Conservation (phyloP, 495 filamentous ascomycete species). For the Penicillium nucicola region DNA sequence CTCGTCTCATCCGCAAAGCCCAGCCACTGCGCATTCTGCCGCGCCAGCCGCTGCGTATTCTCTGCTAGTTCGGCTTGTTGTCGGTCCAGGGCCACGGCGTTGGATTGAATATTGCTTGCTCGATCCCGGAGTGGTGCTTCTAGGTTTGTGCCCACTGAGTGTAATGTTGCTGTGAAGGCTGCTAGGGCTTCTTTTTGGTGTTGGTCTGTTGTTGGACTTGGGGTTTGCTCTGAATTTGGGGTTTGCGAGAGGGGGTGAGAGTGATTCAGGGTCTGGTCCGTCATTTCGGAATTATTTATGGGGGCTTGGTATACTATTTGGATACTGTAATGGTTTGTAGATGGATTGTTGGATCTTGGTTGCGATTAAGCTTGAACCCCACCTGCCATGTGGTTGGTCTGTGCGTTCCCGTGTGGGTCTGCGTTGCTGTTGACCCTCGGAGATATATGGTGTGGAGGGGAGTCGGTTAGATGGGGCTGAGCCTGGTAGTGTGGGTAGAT, state of each 20-base stretch:
- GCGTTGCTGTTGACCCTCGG: too few relatives aligned
- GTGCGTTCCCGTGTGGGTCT: too few relatives aligned
- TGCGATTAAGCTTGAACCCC: too few relatives aligned
- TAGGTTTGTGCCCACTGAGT: constrained; percentile 64
- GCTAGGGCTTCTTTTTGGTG: constrained; percentile 60
- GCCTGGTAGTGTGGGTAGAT: too few relatives aligned
- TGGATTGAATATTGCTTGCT: constrained; percentile 71
- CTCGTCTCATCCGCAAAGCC: constrained; percentile 66
- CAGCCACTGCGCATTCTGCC: constrained; percentile 68
- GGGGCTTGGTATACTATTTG: neutral
- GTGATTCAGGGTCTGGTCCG: neutral
- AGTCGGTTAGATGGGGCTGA: too few relatives aligned
- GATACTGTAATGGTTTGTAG: too few relatives aligned
- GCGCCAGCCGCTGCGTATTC: constrained; percentile 62
- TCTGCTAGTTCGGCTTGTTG: constrained; percentile 70
- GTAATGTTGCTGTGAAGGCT: constrained; percentile 75
- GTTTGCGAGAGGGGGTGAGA: neutral
- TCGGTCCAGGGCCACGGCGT: constrained; percentile 62
- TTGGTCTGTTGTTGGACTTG: constrained; percentile 10
- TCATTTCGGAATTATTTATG: neutral
- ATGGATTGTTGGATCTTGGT: too few relatives aligned
- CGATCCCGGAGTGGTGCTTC: constrained; percentile 70
- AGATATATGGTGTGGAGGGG: too few relatives aligned
- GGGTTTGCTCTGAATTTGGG: neutral
- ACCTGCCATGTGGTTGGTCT: too few relatives aligned